Conservation (phyloP, 176 grass and related monocot genomes). For the Zea luxurians region DNA sequence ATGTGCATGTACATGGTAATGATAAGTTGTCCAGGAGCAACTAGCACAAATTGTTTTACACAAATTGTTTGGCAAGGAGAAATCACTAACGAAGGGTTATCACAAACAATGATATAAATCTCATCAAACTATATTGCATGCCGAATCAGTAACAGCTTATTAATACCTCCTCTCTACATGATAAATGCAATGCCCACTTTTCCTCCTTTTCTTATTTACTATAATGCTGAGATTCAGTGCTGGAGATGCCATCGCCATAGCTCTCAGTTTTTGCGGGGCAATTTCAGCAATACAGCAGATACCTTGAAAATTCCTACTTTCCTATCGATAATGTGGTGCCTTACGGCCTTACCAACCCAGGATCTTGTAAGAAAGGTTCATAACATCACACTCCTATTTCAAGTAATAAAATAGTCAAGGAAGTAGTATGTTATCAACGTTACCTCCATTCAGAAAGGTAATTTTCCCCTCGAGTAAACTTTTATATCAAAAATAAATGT, state of each 20-base stretch:
- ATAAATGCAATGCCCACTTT: not conserved
- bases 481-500: slow-evolving; percentile 4
- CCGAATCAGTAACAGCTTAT: not conserved
- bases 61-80: not conserved
- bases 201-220: not conserved
- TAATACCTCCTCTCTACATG: not conserved
- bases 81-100: not conserved
- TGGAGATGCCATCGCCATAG: not conserved
- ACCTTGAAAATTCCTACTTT: not conserved
- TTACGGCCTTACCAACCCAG: not conserved
- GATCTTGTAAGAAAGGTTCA: not conserved
- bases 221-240: not conserved
- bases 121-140: not conserved
- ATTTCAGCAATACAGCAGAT: not conserved
- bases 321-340: not conserved
- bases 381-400: not conserved
- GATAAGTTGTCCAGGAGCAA: not conserved
- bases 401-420: slow-evolving; percentile 15
- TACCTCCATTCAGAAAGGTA: slow-evolving; percentile 18
- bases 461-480: not conserved
- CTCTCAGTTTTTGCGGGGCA: not conserved
- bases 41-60: not conserved
- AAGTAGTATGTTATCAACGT: slow-evolving; percentile 14
- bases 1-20: not conserved
- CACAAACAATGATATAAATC: slow-evolving; percentile 15